These are phyloP conservation scores for Scedosporium aurantiacum DNA, from an alignment of 2,329 filamentous ascomycete species.

Conservation along the genomic window DNA sequence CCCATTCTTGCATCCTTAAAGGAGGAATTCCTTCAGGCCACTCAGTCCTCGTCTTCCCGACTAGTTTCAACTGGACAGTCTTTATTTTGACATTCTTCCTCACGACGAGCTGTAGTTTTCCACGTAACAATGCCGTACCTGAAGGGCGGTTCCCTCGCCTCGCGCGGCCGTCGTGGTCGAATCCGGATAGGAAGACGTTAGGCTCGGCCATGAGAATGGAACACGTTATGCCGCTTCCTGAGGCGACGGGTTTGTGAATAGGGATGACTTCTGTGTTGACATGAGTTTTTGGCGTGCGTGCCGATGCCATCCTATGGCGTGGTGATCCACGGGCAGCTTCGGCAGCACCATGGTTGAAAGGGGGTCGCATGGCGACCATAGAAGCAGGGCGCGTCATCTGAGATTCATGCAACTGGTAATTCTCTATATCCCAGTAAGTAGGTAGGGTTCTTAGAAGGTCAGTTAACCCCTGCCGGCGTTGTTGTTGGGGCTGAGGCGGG, in stretches of 20 bases:
- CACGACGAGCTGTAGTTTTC: conserved; percentile 69
- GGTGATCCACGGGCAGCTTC: background rate
- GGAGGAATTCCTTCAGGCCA: conserved; percentile 96
- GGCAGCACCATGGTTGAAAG: background rate
- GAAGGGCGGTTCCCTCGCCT: conserved; percentile 43
- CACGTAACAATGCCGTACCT: conserved; percentile 77
- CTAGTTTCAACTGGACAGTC: conserved; percentile 75
- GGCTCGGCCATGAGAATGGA: conserved; percentile 68
- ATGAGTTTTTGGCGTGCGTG: background rate
- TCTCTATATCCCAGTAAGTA: background rate
- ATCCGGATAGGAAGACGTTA: conserved; percentile 69
- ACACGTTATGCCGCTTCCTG: conserved; percentile 63
- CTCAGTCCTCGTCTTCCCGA: conserved; percentile 76
- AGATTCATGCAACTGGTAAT: background rate
- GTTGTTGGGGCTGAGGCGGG: conserved; percentile 1
- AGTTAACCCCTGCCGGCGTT: conserved; percentile 5
- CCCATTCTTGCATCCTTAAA: conserved; percentile 68
- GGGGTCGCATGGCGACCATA: conserved; percentile 3
- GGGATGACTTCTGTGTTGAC: background rate
- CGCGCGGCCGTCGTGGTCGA: conserved; percentile 56
- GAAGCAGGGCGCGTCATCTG: background rate
- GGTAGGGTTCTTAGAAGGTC: background rate
- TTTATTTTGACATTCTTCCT: conserved; percentile 91
- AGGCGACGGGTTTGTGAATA: conserved; percentile 56
- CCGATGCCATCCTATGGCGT: background rate